A percentile compares a stretch with the other conserved stretches of the same genome.
phyloP scores from a whole-genome alignment of 495 filamentous ascomycete genomes.

The Trichoderma reesei region DNA sequence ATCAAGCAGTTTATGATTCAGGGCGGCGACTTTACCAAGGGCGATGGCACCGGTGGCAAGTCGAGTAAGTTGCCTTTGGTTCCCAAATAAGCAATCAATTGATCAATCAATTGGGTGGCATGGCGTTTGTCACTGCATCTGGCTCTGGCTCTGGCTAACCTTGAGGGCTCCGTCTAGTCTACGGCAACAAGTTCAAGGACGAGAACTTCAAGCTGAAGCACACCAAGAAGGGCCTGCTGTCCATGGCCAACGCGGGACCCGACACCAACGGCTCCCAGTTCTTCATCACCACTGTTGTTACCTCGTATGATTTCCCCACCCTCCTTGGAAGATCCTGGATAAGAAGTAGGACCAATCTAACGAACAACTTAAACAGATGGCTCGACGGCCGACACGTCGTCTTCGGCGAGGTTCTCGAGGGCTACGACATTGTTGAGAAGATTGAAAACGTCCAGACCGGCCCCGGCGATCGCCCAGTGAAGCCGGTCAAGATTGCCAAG shows the following conservation, averaged over 20 bases:
- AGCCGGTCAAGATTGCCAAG: conserved; percentile 81
- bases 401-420: conserved; percentile 85
- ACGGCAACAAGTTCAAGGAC: conserved; percentile 87
- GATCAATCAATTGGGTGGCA: no score
- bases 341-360: conserved; percentile 6
- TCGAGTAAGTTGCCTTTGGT: conserved; percentile 45
- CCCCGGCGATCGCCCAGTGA: conserved; percentile 60
- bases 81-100: no score
- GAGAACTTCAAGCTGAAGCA: conserved; percentile 99
- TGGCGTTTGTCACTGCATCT: background rate
- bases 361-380: conserved; percentile 46
- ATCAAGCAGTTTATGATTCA: conserved; percentile 99
- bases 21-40: conserved; percentile 96
- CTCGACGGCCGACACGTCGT: conserved; percentile 85
- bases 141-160: conserved; percentile 9
- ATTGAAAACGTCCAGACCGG: conserved; percentile 73
- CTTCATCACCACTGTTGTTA: conserved; percentile 86
- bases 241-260: conserved; percentile 95
- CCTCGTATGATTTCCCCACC: conserved; percentile 47
- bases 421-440: conserved; percentile 79
- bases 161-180: conserved; percentile 45
- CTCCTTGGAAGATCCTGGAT: background rate
- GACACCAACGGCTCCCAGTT: conserved; percentile 99
- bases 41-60: conserved; percentile 94
- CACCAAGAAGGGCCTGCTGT: conserved; percentile 51